phyloP scores from a whole-genome alignment of 768 basidiomycete genomes.

The Mycena maculata region DNA sequence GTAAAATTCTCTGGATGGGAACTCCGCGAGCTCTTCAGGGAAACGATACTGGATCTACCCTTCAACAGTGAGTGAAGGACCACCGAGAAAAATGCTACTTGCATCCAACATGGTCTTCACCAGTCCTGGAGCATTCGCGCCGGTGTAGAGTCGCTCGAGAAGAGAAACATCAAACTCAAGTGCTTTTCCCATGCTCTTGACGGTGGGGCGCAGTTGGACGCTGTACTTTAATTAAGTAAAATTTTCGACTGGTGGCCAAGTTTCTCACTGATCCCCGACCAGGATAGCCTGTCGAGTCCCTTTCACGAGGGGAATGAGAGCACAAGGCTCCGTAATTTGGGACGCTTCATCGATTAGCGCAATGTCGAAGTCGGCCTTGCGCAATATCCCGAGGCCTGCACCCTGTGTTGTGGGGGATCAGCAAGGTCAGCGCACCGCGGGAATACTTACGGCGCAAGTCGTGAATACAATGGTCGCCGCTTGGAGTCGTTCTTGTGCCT shows the following conservation, averaged over 20 bases:
- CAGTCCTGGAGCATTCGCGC: constrained; percentile 48
- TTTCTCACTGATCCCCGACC: constrained; percentile 76
- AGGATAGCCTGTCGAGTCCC: constrained; percentile 67
- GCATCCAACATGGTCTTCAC: constrained; percentile 73
- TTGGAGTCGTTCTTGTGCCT: constrained; percentile 69
- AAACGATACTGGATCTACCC: constrained; percentile 72
- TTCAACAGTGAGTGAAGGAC: not conserved
- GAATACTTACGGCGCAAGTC: constrained; percentile 63
- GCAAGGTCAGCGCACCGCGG: not conserved
- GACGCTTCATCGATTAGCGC: constrained; percentile 79
- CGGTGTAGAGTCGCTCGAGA: constrained; percentile 68
- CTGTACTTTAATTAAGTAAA: constrained; percentile 45
- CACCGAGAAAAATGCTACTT: constrained; percentile 12
- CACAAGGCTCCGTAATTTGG: constrained; percentile 74
- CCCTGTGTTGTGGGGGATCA: constrained; percentile 41
- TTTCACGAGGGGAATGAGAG: constrained; percentile 76
- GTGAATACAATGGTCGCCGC: constrained; percentile 70
- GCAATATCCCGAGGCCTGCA: constrained; percentile 68
- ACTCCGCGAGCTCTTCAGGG: constrained; percentile 64
- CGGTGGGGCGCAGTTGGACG: constrained; percentile 76
- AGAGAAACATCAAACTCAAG: constrained; percentile 71
- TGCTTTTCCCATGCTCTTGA: constrained; percentile 66
- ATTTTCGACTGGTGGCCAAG: not conserved
- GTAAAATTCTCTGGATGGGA: constrained; percentile 75
- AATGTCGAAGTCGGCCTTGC: constrained; percentile 67